Evolutionary conservation across 768 basidiomycete genomes (phyloP), one percentile per base, ranked within the genome.

Genomic region (Suillus discolor): DNA sequence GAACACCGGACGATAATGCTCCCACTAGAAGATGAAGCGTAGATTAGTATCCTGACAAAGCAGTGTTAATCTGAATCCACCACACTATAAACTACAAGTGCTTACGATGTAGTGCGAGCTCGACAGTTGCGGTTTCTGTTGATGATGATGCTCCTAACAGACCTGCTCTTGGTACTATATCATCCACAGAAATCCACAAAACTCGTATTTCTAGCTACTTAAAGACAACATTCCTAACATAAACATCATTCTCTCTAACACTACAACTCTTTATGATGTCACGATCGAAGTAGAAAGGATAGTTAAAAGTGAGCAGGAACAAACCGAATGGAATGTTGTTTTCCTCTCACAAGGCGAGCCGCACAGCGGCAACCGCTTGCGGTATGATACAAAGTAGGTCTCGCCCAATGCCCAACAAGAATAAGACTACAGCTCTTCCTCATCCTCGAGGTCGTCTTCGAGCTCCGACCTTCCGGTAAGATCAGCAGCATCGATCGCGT

Each of bases 91-190:
- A 44, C n/a, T 15, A 6, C 28, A 28, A 25, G 8, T 38, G 68
- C 80, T 61, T 41, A 84, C 90, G 62, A 92, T 88, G 16, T 79
- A 84, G 70, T 92, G 90, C 9, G 91, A 90, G 67, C 88, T 89
- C 8, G 89, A 89, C 15, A 93, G 72, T 73, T 92, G 91, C 5
- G 89, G 87, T 67, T 84, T 89, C 81, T 93, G 90, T 69, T 83
- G 85, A 72, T 84, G 93, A 65, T 84, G 79, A 25, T 85, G 84
- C 60, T 82, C 84, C 90, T 83, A 44, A 92, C 67, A 41, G 84
- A 84, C 41, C 71, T 75, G 73, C 61, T 89, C 85, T 66, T 86
- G 82, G 67, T 93, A 92, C 31, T 31, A 31, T 5, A 31, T 31
- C 1, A 31, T 31, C 31, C 31, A 31, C 31, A 31, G 31, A 31